Percentiles rank a stretch among this genome's conserved stretches.
These are phyloP conservation scores for Dictyostelium discoideum DNA, from an alignment of 78 protist genomes.

Conservation along the genomic window dicty_2.7 NC_007091.3:3320501-3321000, in stretches of 20 bases:
- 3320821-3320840: slow-evolving; percentile 30
- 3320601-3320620: no score
- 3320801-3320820: not conserved
- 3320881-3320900: slow-evolving; percentile 39
- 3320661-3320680: no score
- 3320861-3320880: slow-evolving; percentile 49
- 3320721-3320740: no score
- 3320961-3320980: slow-evolving; percentile 74
- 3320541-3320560: no score
- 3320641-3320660: no score
- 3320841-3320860: not conserved
- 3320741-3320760: not conserved
- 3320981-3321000: slow-evolving; percentile 53
- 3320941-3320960: slow-evolving; percentile 5
- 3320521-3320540: no score
- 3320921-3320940: not conserved
- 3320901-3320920: slow-evolving; percentile 2
- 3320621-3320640: no score
- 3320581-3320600: no score
- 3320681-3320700: no score
- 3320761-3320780: slow-evolving; percentile 11
- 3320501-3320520: no score
- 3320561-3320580: no score
- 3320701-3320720: no score
- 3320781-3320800: not conserved